These are phyloP conservation scores for Funneliformis geosporum DNA, from an alignment of 192 early-diverging fungal species.

Conservation along the genomic window DNA sequence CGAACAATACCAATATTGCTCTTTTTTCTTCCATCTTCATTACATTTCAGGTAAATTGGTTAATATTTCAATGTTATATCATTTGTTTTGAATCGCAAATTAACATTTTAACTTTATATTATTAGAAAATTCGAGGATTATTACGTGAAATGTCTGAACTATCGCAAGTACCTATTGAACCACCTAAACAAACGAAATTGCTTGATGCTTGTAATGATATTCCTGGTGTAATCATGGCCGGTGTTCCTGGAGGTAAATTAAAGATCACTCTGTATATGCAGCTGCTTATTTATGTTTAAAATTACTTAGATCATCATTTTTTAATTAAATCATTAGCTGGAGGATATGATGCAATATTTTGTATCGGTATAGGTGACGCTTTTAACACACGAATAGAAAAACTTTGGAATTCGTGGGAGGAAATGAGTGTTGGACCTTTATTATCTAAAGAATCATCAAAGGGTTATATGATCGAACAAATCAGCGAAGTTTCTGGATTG, in stretches of 20 bases:
- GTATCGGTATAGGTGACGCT: slow-evolving; percentile 63
- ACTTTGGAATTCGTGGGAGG: slow-evolving; percentile 71
- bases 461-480: slow-evolving; percentile 48
- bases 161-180: slow-evolving; percentile 89
- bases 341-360: slow-evolving; percentile 97
- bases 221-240: slow-evolving; percentile 87
- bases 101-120: slow-evolving; percentile 39
- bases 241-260: slow-evolving; percentile 85
- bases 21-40: background rate
- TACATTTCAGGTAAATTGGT: background rate
- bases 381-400: slow-evolving; percentile 53
- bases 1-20: background rate
- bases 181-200: slow-evolving; percentile 80
- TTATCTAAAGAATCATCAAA: slow-evolving; percentile 66
- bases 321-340: slow-evolving; percentile 62
- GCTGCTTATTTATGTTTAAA: background rate
- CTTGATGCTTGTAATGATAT: slow-evolving; percentile 79
- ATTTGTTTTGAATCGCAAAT: slow-evolving; percentile 13
- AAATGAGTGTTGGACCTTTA: slow-evolving; percentile 81
- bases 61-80: background rate
- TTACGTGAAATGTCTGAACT: slow-evolving; percentile 72
- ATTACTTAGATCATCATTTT: background rate
- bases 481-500: slow-evolving; percentile 34
- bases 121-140: slow-evolving; percentile 59
- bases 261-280: background rate